These are phyloP conservation scores for Parasitella parasitica DNA, from an alignment of 371 early-diverging fungal species.

Conservation along the genomic window DNA sequence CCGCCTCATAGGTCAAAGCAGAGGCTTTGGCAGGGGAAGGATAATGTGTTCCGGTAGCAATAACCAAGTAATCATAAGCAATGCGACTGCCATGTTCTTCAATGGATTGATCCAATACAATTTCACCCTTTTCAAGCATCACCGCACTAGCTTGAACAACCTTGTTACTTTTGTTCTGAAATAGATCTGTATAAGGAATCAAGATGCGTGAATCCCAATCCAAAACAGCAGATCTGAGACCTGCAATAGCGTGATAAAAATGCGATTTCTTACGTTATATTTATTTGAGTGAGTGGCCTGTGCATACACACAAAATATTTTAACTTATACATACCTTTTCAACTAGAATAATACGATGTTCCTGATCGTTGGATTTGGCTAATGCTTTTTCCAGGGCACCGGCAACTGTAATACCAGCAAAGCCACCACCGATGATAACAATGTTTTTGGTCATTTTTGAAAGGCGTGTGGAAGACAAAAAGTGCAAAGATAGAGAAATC, in stretches of 20 bases:
- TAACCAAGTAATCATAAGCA: slow-evolving; percentile 21
- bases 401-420: slow-evolving; percentile 32
- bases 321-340: slow-evolving; percentile 23
- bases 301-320: background rate
- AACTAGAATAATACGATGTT: slow-evolving; percentile 30
- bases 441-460: slow-evolving; percentile 19
- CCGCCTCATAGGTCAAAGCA: slow-evolving; percentile 18
- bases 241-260: slow-evolving; percentile 35
- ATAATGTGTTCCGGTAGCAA: slow-evolving; percentile 32
- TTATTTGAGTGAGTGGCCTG: too few species aligned
- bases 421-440: slow-evolving; percentile 43
- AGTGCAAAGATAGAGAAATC: background rate
- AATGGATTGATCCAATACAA: slow-evolving; percentile 18
- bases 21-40: slow-evolving; percentile 22
- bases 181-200: slow-evolving; percentile 34
- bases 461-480: background rate
- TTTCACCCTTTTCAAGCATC: slow-evolving; percentile 7
- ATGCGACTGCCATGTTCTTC: slow-evolving; percentile 15
- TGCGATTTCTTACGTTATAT: slow-evolving; percentile 22
- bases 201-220: slow-evolving; percentile 23
- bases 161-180: slow-evolving; percentile 20
- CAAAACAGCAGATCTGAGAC: slow-evolving; percentile 25
- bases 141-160: slow-evolving; percentile 32
- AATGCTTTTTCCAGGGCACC: slow-evolving; percentile 22
- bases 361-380: background rate